A percentile compares a stretch with the other conserved stretches of the same genome.
Evolutionary conservation across 148 eudicot genomes (phyloP).

Genomic region (Mesembryanthemum crystallinum): DNA sequence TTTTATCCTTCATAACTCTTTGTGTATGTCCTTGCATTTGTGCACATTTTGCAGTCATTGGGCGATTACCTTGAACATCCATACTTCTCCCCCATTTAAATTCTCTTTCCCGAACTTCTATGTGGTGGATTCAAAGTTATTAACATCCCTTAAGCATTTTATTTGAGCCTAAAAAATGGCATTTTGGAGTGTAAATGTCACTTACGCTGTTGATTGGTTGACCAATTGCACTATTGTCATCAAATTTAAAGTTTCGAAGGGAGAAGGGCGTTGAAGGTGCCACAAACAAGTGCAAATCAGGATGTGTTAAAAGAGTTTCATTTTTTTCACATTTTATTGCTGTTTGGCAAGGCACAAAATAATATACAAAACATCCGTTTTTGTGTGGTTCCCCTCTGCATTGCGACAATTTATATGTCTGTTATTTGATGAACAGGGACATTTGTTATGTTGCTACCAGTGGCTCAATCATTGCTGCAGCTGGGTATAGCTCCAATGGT

Average conservation of each 20-base stretch:
- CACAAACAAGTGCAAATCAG: neutral
- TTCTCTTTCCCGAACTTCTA: too few species aligned
- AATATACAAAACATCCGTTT: neutral
- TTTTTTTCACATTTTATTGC: neutral
- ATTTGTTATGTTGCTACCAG: conserved; percentile 84
- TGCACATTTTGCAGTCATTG: too few species aligned
- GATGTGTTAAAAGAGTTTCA: neutral
- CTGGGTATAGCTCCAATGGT: conserved; percentile 86
- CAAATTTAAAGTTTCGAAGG: neutral
- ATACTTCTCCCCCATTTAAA: too few species aligned
- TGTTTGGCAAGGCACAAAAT: neutral
- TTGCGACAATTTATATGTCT: conserved; percentile 10
- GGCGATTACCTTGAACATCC: too few species aligned
- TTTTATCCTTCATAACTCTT: too few species aligned
- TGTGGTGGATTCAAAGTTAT: too few species aligned
- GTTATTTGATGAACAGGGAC: conserved; percentile 53
- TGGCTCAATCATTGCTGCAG: conserved; percentile 89
- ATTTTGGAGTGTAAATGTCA: neutral
- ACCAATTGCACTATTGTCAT: neutral
- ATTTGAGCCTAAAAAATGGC: neutral
- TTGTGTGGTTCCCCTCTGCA: neutral
- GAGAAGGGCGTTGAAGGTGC: neutral
- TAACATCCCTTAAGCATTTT: too few species aligned
- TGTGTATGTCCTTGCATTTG: too few species aligned
- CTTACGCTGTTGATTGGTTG: too few species aligned